Percentiles rank a stretch among this genome's conserved stretches.
Conservation (phyloP, 2,329 filamentous ascomycete species). For the Juglanconis sp. region DNA sequence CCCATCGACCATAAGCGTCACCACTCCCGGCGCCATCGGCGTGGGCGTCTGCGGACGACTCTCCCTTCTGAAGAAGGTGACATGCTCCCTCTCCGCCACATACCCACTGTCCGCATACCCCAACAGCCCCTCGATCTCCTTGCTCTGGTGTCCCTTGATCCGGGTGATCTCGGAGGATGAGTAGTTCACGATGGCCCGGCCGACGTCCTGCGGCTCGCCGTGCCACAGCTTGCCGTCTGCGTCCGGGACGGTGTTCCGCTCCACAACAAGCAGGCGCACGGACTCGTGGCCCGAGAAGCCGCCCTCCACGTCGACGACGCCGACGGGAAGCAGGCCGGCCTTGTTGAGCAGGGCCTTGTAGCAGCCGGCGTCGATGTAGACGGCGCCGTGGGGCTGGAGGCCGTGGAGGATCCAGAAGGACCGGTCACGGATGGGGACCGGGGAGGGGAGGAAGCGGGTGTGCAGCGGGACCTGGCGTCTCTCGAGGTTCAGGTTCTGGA, state of each 20-base stretch:
- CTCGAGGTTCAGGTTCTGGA: constrained; percentile 32
- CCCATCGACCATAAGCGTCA: constrained; percentile 15
- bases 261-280: constrained; percentile 79
- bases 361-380: constrained; percentile 92
- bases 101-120: constrained; percentile 96
- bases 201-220: constrained; percentile 66
- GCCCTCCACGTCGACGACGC: constrained; percentile 87
- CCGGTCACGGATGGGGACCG: constrained; percentile 82
- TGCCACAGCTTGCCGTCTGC: constrained; percentile 46
- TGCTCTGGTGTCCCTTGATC: constrained; percentile 81
- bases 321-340: constrained; percentile 83
- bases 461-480: constrained; percentile 63
- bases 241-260: constrained; percentile 41
- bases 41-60: constrained; percentile 52
- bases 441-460: constrained; percentile 85
- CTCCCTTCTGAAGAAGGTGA: constrained; percentile 65
- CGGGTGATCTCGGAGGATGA: constrained; percentile 76
- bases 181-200: constrained; percentile 89
- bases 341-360: constrained; percentile 76
- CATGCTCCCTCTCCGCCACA: constrained; percentile 82
- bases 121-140: constrained; percentile 73
- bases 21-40: constrained; percentile 21
- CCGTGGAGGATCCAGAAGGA: constrained; percentile 98
- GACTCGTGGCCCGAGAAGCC: constrained; percentile 90
- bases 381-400: constrained; percentile 79